Base-by-base conservation (phyloP, 2,329 filamentous ascomycete species). In the Coniochaeta prunicola region DNA sequence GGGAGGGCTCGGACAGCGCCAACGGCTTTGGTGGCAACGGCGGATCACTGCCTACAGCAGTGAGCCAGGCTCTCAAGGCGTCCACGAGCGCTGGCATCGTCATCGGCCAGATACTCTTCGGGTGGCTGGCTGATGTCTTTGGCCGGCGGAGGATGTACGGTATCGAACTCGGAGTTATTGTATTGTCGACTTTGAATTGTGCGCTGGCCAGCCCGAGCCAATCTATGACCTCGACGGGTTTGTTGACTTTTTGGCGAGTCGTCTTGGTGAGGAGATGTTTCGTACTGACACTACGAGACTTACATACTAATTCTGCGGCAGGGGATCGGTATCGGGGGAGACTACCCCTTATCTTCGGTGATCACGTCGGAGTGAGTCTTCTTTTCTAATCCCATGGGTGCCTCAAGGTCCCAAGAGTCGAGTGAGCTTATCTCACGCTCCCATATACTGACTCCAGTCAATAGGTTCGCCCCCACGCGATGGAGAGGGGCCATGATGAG, bases 401-500 rank as follows among this genome's bases (percentile, higher is more conserved):
- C 5, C 19, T 4, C 36, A 38, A 10, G 3, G 19, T n/a, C 17
- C 3, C 15, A 38, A 10, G 15, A 38, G 6, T n/a, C 17, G 17
- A 4, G 36, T 10, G 36, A 9, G 9, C 26, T 36, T 1, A 19
- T n/a, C 13, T 38, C 28, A 33, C 24, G 45, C 17, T 4, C 21
- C 2, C 24, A 17, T 8, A 42, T 19, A 53, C 62, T 68, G 61
- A 69, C 64, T 36, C 48, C 42, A 17, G 19, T 38, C 33, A 33
- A 36, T 58, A 85, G 83, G 66, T 93, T 93, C 69, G 89, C 90
- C 9, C 91, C 89, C 2, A 93, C 90, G 13, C 84, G 88, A 66
- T 92, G 89, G 85, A 81, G 90, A 66, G 90, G 89, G 61, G 88
- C 86, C 59, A 93, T 94, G 87, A 89, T 94, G 78, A 88, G 86